These are phyloP conservation scores for Colletotrichum plurivorum DNA, from an alignment of 2,329 filamentous ascomycete species.

Conservation along the genomic window DNA sequence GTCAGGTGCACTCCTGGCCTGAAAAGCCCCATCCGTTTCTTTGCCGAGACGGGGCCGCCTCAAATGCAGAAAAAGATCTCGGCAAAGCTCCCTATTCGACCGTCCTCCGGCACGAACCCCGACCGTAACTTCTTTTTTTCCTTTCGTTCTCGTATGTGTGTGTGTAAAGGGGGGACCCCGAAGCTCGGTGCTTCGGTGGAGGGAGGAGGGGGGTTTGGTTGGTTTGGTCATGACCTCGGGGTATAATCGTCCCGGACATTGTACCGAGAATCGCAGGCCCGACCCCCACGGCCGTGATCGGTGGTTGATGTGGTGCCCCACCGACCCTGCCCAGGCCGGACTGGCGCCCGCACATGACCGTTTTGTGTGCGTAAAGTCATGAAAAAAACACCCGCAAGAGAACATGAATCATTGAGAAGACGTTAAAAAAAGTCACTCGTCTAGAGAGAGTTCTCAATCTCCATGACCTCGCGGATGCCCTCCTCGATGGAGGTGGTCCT, in stretches of 20 bases:
- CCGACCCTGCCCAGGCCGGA: conserved; percentile 4
- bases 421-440: background rate
- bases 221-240: conserved; percentile 18
- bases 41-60: background rate
- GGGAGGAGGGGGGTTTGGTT: background rate
- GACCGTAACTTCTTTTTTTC: conserved; percentile 1
- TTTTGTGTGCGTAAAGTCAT: conserved; percentile 6
- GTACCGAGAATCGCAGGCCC: conserved; percentile 25
- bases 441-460: conserved; percentile 70
- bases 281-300: conserved; percentile 32
- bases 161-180: background rate
- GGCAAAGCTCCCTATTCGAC: conserved; percentile 8
- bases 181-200: background rate
- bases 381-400: background rate
- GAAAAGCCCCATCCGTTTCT: background rate
- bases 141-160: background rate
- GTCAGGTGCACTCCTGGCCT: background rate
- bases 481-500: conserved; percentile 67
- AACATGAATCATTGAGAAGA: background rate
- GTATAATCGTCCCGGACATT: conserved; percentile 31
- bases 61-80: conserved; percentile 1
- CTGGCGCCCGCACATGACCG: conserved; percentile 16
- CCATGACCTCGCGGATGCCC: conserved; percentile 75
- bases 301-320: conserved; percentile 25
- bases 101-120: background rate